A percentile compares a stretch with the other conserved stretches of the same genome.
Conservation (phyloP, 495 filamentous ascomycete species). For the Evernia prunastri region DNA sequence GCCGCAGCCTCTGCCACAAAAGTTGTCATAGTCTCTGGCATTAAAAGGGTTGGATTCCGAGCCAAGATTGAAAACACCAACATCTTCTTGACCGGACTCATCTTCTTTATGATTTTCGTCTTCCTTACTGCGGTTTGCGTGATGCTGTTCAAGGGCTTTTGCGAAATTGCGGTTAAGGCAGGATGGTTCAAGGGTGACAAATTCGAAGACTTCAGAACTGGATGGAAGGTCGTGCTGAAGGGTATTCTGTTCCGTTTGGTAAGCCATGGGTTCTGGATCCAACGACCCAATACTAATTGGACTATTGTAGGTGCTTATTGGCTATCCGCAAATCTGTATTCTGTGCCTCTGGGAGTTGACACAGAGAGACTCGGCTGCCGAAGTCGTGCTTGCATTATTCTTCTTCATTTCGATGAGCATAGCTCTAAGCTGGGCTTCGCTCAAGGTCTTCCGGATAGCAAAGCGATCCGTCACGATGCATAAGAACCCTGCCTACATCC, state of each 20-base stretch:
- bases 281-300: slow-evolving; percentile 3
- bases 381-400: slow-evolving; percentile 81
- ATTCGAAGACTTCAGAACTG: slow-evolving; percentile 89
- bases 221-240: slow-evolving; percentile 80
- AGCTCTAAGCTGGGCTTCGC: slow-evolving; percentile 79
- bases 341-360: slow-evolving; percentile 96
- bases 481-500: slow-evolving; percentile 93
- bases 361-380: slow-evolving; percentile 73
- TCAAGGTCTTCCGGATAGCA: slow-evolving; percentile 84
- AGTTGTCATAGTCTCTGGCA: slow-evolving; percentile 70
- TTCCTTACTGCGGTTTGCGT: slow-evolving; percentile 65
- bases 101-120: slow-evolving; percentile 84
- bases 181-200: slow-evolving; percentile 79
- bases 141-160: slow-evolving; percentile 68
- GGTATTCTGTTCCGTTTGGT: slow-evolving; percentile 87
- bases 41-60: slow-evolving; percentile 82
- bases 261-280: slow-evolving; percentile 21
- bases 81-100: slow-evolving; percentile 85
- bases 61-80: slow-evolving; percentile 85
- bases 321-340: slow-evolving; percentile 86
- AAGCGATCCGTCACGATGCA: slow-evolving; percentile 84
- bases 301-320: slow-evolving; percentile 62
- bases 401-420: slow-evolving; percentile 77
- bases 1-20: slow-evolving; percentile 42
- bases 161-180: slow-evolving; percentile 64